Base-by-base conservation (phyloP, 2,329 filamentous ascomycete genomes). In the Cercospora brassicicola region DNA sequence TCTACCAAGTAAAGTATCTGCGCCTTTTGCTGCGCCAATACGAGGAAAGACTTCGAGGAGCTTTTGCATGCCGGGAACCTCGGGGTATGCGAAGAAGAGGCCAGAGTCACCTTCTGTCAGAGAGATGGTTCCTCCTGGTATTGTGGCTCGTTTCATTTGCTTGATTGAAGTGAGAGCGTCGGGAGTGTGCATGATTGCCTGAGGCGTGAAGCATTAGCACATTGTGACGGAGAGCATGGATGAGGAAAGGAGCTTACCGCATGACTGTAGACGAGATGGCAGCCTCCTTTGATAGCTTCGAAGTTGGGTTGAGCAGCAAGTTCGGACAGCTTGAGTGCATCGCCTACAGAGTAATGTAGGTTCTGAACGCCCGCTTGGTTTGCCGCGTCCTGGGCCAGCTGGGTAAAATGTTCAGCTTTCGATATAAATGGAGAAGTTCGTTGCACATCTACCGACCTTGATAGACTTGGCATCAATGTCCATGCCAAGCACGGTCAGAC, bases 391-490 rank as follows among this genome's bases (percentile, higher is more conserved):
- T 63, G 53, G 6, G 67, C 67, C 48, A 59, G 60, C 67, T 68
- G 30, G 9, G 42, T 20, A 11, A 2, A 36, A n/a, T n/a, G 15
- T 18, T 57, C 28, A 57, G 55, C 7, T 10, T 57, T 9, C 55
- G 28, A 30, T 33, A 28, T 20, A 15, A 8, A 5, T 20, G 8
- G 4, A 8, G 7, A 2, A 3, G n/a, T 2, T 33, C 28, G 53
- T 11, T 30, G 20, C 51, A 15, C 15, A 11, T 36, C 28, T 18
- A 13, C 36, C 45, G 8, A 69, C 60, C 65, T 70, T 51, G 62
- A 70, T 70, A n/a, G 65, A 68, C 45, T 65, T 59, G 30, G 57
- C 59, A 59, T 68, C 62, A 36, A 68, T 64, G 39, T 70, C 68
- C 13, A 68, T 57, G 53, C 68, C 68, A 36, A 68, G 64, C 13